Base-by-base conservation (phyloP, 495 filamentous ascomycete species). In the Sabuloglossum arenarium region DNA sequence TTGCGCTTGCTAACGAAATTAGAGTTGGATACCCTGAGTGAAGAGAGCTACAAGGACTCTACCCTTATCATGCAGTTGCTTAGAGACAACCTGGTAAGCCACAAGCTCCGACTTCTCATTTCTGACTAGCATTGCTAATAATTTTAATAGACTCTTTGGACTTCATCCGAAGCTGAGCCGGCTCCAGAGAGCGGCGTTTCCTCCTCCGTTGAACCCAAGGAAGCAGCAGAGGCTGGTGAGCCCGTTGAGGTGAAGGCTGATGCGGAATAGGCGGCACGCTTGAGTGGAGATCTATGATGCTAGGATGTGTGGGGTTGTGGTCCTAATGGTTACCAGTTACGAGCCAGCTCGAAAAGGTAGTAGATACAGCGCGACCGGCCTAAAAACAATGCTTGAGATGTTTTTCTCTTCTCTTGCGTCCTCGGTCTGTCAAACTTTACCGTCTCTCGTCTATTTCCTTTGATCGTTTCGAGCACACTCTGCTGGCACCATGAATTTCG, bases 41-140 rank as follows among this genome's bases (percentile, higher is more conserved):
- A 98, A 79, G 91, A 98, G 79, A 94, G 88, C 81, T 98, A 98
- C 84, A 97, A 97, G 80, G 91, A 98, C 75, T 96, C 90, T 43
- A 98, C 91, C 54, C 80, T 98, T 60, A 98, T 98, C 76, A 98
- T 98, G 91, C 91, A 98, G 75, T 84, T 98, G 59, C 81, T 98
- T 67, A 81, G 91, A 67, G 91, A 98, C 76, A 98, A 98, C 77
- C 70, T 98, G 72, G 91, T 97, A 82, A 65, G 87, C 21, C 14
- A 8, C 12, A 42, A 21, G 24, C 27, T 9, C 37, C 16, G 19
- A 28, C 23, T 19, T 31, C 12, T n/a, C 29, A 1, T 23, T 50
- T 37, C 31, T 19, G n/a, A 54, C 47, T 60, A 61, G 42, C 12
- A 10, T 49, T 49, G 10, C 43, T 19, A 34, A 47, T 30, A 31